Evolutionary conservation across 768 basidiomycete species (phyloP).

Genomic region (Mycena amicta): DNA sequence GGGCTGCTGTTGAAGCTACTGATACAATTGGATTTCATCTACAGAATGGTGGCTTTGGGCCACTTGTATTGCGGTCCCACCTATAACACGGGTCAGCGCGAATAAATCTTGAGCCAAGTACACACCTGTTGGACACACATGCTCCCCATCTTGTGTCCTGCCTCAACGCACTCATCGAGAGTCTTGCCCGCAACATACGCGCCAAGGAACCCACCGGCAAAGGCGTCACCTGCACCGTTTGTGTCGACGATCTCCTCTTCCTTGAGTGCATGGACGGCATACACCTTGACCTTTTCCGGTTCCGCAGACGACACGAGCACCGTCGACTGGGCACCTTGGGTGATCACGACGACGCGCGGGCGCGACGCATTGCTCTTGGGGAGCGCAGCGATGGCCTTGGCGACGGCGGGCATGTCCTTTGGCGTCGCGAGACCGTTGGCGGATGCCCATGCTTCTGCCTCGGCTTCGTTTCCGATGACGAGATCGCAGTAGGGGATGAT

Average conservation of each 20-base stretch:
- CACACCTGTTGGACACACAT: constrained; percentile 81
- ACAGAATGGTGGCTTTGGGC: constrained; percentile 50
- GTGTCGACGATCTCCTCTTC: constrained; percentile 86
- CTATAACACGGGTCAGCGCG: too few species aligned
- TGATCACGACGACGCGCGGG: constrained; percentile 85
- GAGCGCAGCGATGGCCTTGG: constrained; percentile 71
- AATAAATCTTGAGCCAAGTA: too few species aligned
- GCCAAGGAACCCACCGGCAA: constrained; percentile 94
- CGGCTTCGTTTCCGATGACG: constrained; percentile 94
- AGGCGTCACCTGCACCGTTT: constrained; percentile 97
- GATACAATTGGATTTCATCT: constrained; percentile 13
- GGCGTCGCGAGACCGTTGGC: constrained; percentile 69
- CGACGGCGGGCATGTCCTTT: constrained; percentile 69
- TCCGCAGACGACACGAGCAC: constrained; percentile 67
- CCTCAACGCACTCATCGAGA: constrained; percentile 75
- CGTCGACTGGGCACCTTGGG: constrained; percentile 84
- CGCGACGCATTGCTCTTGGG: constrained; percentile 77
- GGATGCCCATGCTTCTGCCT: constrained; percentile 85
- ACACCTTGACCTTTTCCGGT: constrained; percentile 56
- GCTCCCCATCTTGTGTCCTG: constrained; percentile 83
- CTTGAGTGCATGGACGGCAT: constrained; percentile 57
- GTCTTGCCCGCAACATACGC: constrained; percentile 79
- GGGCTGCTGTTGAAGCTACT: constrained; percentile 27
- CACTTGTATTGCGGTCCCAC: constrained; percentile 56
- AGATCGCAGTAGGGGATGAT: constrained; percentile 86